A percentile compares a stretch with the other conserved stretches of the same genome.
Evolutionary conservation across 768 basidiomycete species (phyloP).

Genomic region (Dendrothele bispora): DNA sequence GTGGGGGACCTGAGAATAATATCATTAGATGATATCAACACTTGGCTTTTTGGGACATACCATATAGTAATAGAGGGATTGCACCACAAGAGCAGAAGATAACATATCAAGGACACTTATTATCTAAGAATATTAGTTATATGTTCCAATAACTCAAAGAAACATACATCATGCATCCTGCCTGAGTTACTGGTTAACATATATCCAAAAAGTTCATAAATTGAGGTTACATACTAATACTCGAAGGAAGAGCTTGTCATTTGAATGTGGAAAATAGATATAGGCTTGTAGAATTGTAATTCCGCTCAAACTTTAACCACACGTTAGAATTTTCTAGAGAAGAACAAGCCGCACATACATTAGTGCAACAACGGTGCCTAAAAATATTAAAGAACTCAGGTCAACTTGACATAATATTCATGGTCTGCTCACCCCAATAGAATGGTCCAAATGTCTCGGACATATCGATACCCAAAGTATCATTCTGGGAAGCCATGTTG

Average conservation of each 20-base stretch:
- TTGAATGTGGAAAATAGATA: conserved; percentile 33
- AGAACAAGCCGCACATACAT: not conserved
- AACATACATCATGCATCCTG: conserved; percentile 17
- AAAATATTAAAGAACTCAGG: not conserved
- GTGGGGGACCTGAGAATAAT: conserved; percentile 35
- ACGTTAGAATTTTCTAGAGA: not conserved
- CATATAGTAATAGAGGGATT: conserved; percentile 46
- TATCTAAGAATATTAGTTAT: not conserved
- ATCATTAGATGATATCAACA: not conserved
- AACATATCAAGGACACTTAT: conserved; percentile 33
- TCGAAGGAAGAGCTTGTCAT: conserved; percentile 28
- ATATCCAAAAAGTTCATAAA: not conserved
- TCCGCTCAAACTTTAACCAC: conserved; percentile 31
- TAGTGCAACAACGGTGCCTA: conserved; percentile 4
- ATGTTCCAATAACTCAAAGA: no score
- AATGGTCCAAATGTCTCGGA: conserved; percentile 2
- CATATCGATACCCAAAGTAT: conserved; percentile 7
- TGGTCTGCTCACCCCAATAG: conserved; percentile 4
- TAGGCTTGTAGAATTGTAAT: conserved; percentile 42
- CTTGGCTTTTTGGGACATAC: conserved; percentile 20
- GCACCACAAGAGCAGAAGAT: conserved; percentile 39
- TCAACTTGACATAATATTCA: not conserved
- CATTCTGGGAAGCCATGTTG: no score
- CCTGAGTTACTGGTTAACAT: conserved; percentile 5
- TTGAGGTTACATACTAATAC: conserved; percentile 24